Evolutionary conservation across 495 filamentous ascomycete genomes (phyloP), one percentile per base, ranked within the genome.

Genomic region (Oidiodendron maius): DNA sequence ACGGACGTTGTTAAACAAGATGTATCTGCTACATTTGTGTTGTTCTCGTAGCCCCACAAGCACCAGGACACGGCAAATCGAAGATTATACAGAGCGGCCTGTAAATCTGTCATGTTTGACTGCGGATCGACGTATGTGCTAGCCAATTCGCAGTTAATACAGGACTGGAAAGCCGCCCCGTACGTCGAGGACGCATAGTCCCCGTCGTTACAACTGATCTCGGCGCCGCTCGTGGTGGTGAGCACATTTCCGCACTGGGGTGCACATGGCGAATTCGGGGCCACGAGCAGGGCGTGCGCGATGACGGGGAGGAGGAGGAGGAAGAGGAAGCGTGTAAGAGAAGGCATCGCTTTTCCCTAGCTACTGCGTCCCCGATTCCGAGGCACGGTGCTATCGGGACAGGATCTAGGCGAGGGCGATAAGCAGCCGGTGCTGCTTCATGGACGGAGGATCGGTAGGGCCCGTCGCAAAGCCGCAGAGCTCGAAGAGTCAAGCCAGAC

Each of bases 51-150:
- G 30, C 61, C 60, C 40, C 58, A 72, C 16, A 70, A 44, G 46
- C 69, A 72, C 20, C 62, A 64, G 36, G 64, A 63, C 9, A 71
- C 52, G 1, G 69, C 62, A 45, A 65, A 71, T 50, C 69, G 62
- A 16, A 72, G 24, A 35, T 72, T 72, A 44, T 71, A 84, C 16
- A 86, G 63, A 17, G 64, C 80, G 77, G 77, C 83, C 56, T 74
- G 65, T 0, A 80, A 60, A 57, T 86, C 81, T 3, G 71, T 71
- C 59, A 80, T 70, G 12, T 69, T 69, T 0, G 67, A 69, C 0
- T 40, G 35, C 0, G 62, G 52, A 60, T 77, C 73, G 13, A 67
- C 51, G 48, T 70, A 76, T 5, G 65, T 64, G 46, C 80, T 84
- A n/a, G 70, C 59, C 52, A 83, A 63, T 43, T 79, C 60, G 50